A percentile compares a stretch with the other conserved stretches of the same genome.
Conservation (phyloP, 148 eudicot species). For the Oxyria digyna region DNA sequence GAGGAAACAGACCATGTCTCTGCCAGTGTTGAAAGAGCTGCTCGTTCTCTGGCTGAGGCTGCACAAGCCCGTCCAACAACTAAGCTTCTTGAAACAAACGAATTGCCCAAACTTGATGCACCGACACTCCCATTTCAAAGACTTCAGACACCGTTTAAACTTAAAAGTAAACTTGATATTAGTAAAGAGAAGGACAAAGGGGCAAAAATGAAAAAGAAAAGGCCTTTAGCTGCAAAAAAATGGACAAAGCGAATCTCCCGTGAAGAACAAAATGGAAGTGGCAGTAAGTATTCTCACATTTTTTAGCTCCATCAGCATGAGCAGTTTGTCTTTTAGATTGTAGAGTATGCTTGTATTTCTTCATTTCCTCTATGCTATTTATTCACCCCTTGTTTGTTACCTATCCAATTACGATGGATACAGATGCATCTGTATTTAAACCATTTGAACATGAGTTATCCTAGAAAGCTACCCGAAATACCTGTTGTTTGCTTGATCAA, state of each 20-base stretch:
- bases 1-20: slow-evolving; percentile 34
- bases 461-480: not conserved
- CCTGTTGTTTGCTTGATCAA: not conserved
- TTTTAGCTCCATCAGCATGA: not conserved
- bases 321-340: not conserved
- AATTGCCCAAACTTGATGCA: slow-evolving; percentile 64
- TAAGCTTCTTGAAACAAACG: slow-evolving; percentile 57
- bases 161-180: slow-evolving; percentile 24
- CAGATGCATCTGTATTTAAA: not conserved
- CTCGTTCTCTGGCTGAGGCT: slow-evolving; percentile 58
- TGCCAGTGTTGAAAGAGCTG: slow-evolving; percentile 61
- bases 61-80: slow-evolving; percentile 78
- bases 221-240: slow-evolving; percentile 70
- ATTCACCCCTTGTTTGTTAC: not conserved
- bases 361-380: not conserved
- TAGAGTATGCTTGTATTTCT: not conserved
- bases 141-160: slow-evolving; percentile 42
- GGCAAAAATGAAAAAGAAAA: slow-evolving; percentile 41
- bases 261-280: slow-evolving; percentile 32
- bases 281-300: slow-evolving; percentile 34
- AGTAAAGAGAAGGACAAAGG: slow-evolving; percentile 38
- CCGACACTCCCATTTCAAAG: slow-evolving; percentile 67
- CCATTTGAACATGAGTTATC: not conserved
- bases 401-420: not conserved
- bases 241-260: slow-evolving; percentile 60